A percentile compares a stretch with the other conserved stretches of the same genome.
These are phyloP conservation scores for Ascochyta koolunga DNA, from an alignment of 2,329 filamentous ascomycete genomes.

Conservation along the genomic window DNA sequence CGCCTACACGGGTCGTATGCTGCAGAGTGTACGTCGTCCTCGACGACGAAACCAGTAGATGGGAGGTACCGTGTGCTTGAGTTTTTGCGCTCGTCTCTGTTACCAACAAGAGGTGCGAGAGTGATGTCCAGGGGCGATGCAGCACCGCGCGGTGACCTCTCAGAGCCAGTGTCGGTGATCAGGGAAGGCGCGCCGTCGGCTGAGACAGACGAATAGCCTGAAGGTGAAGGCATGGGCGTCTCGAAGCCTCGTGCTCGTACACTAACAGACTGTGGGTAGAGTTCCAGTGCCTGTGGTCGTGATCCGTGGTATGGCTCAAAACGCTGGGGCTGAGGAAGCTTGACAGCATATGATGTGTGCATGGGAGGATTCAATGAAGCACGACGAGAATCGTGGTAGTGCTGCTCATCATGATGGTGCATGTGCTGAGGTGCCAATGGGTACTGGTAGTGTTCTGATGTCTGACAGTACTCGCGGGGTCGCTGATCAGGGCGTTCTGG, in stretches of 20 bases:
- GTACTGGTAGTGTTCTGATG: constrained; percentile 44
- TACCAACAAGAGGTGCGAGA: constrained; percentile 44
- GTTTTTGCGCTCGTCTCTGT: constrained; percentile 46
- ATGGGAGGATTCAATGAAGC: constrained; percentile 35
- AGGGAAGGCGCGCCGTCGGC: constrained; percentile 70
- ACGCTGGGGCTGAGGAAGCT: constrained; percentile 42
- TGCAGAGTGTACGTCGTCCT: constrained; percentile 39
- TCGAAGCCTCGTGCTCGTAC: constrained; percentile 52
- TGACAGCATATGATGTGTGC: constrained; percentile 36
- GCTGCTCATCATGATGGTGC: constrained; percentile 36
- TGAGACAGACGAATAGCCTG: constrained; percentile 67
- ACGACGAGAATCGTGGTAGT: constrained; percentile 38
- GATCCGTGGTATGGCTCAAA: constrained; percentile 42
- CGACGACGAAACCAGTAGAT: constrained; percentile 47
- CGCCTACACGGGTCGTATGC: constrained; percentile 36
- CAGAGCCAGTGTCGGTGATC: constrained; percentile 67
- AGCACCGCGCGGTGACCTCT: constrained; percentile 54
- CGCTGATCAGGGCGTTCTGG: constrained; percentile 40
- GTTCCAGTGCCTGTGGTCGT: constrained; percentile 42
- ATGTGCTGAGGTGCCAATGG: constrained; percentile 26
- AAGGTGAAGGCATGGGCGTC: constrained; percentile 67
- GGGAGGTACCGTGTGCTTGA: constrained; percentile 47
- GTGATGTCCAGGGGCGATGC: constrained; percentile 55
- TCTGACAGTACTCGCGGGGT: constrained; percentile 35
- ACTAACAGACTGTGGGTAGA: constrained; percentile 31